These are phyloP conservation scores for Lentinula novae-zelandiae DNA, from an alignment of 1,284 basidiomycete genomes.

Conservation along the genomic window DNA sequence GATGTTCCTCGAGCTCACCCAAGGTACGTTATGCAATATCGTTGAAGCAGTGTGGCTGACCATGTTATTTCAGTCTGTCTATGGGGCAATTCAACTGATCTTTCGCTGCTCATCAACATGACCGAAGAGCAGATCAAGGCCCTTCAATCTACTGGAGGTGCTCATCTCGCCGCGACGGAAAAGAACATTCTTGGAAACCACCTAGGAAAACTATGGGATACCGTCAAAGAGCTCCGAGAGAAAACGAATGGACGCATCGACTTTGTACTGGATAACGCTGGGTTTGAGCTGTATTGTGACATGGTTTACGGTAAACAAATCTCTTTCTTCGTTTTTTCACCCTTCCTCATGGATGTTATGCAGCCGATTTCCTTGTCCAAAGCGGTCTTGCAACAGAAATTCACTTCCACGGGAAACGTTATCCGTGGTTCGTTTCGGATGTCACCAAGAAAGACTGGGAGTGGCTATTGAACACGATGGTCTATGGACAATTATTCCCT, in stretches of 20 bases:
- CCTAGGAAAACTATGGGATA: slow-evolving; percentile 78
- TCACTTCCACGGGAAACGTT: slow-evolving; percentile 91
- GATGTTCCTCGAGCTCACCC: slow-evolving; percentile 93
- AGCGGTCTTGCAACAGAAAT: slow-evolving; percentile 84
- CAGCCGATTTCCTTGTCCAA: slow-evolving; percentile 89
- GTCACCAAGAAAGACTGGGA: slow-evolving; percentile 97
- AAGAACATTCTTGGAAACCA: slow-evolving; percentile 94
- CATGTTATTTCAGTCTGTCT: slow-evolving; percentile 63
- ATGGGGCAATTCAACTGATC: slow-evolving; percentile 96
- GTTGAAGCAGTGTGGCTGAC: slow-evolving; percentile 8
- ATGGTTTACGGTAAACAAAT: slow-evolving; percentile 81
- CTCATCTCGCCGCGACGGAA: slow-evolving; percentile 92
- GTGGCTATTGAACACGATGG: slow-evolving; percentile 88
- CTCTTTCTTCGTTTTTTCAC: neutral
- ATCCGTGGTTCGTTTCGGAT: slow-evolving; percentile 92
- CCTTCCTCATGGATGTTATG: neutral
- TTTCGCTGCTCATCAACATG: slow-evolving; percentile 97
- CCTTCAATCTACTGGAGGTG: slow-evolving; percentile 95
- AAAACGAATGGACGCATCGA: slow-evolving; percentile 83
- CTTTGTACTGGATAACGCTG: slow-evolving; percentile 87
- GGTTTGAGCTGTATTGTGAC: slow-evolving; percentile 96
- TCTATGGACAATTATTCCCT: slow-evolving; percentile 86
- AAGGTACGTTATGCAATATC: slow-evolving; percentile 43
- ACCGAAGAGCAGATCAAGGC: slow-evolving; percentile 98
- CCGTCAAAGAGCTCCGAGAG: slow-evolving; percentile 65